Evolutionary conservation across 2,329 filamentous ascomycete genomes (phyloP).

Genomic region (Penicillium sp.): DNA sequence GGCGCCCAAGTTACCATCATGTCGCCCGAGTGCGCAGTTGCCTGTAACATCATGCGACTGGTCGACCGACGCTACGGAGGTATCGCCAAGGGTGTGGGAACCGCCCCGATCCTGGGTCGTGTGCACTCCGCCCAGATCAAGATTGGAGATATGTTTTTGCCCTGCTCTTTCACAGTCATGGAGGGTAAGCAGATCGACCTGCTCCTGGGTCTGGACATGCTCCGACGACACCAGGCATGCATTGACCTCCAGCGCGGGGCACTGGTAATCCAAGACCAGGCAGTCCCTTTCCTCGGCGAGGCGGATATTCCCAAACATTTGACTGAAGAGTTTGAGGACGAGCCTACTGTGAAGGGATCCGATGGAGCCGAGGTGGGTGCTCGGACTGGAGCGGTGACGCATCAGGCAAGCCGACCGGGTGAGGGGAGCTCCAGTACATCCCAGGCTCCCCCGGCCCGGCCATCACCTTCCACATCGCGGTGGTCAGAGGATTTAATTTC

Average conservation of each 20-base stretch:
- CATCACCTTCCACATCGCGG: conserved; percentile 26
- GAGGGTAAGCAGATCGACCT: conserved; percentile 96
- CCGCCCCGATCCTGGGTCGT: conserved; percentile 88
- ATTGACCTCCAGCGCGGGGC: conserved; percentile 85
- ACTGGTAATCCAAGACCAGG: conserved; percentile 82
- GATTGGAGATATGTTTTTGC: conserved; percentile 81
- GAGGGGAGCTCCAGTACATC: neutral
- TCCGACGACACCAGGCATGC: conserved; percentile 90
- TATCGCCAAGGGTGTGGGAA: conserved; percentile 89
- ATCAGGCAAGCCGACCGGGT: conserved; percentile 25
- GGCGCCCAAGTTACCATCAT: conserved; percentile 98
- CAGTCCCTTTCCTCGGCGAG: conserved; percentile 87
- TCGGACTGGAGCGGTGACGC: conserved; percentile 67
- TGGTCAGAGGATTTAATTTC: conserved; percentile 67
- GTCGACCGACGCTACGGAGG: conserved; percentile 91
- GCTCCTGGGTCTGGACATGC: conserved; percentile 90
- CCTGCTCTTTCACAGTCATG: conserved; percentile 98
- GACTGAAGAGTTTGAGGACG: conserved; percentile 69
- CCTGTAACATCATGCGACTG: conserved; percentile 93
- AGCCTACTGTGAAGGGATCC: conserved; percentile 81
- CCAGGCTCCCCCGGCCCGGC: neutral
- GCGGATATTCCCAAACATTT: conserved; percentile 87
- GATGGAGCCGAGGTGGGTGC: conserved; percentile 87
- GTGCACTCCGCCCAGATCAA: conserved; percentile 95
- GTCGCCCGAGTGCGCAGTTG: conserved; percentile 88